Base-by-base conservation (phyloP, 139 green algal species). In the Chlorella sorokiniana region DNA sequence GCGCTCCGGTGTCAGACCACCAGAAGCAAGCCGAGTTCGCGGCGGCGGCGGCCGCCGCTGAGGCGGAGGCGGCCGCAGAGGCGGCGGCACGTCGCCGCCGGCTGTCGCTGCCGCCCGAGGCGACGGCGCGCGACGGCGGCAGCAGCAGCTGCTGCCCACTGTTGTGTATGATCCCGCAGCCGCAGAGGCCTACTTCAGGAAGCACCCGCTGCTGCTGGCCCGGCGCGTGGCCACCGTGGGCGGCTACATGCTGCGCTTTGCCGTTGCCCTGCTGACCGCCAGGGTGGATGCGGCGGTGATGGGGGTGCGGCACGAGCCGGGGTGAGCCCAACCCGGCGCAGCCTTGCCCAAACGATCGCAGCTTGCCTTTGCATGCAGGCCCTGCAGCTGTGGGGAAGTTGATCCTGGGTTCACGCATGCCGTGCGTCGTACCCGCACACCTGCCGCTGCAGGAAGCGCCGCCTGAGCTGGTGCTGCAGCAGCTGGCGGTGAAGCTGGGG, bases 401-500 rank as follows among this genome's bases (percentile, higher is more conserved):
- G 23, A 65, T 11, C 48, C 11, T 56, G 48, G 11, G 48, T 35
- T n/a, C 8, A 37, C 10, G 29, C 45, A n/a, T 18, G 31, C 70
- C 16, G 14, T 18, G 9, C 16, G 31, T n/a, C 54, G 1, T 45
- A 9, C 41, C 48, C 2, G 22, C 20, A 1, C 52, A 10, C 22
- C 54, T 56, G 52, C 5, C 37, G 14, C 68, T 31, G 35, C 64
- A 71, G 59, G 42, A 42, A 10, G 83, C 42, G 0, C 33, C 48
- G 22, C 54, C 71, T 3, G 84, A 79, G 16, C 41, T 62, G 40
- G 54, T 51, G 20, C 90, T 99, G 29, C 89, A 93, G 33, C 86
- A 96, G 69, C 89, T 91, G 68, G 85, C 97, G 37, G 81, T 82
- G 1, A 68, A 78, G 33, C 89, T 96, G 52, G 94, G 94, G 54